phyloP scores from a whole-genome alignment of 2,329 filamentous ascomycete genomes.

The Monilinia fructigena region DNA sequence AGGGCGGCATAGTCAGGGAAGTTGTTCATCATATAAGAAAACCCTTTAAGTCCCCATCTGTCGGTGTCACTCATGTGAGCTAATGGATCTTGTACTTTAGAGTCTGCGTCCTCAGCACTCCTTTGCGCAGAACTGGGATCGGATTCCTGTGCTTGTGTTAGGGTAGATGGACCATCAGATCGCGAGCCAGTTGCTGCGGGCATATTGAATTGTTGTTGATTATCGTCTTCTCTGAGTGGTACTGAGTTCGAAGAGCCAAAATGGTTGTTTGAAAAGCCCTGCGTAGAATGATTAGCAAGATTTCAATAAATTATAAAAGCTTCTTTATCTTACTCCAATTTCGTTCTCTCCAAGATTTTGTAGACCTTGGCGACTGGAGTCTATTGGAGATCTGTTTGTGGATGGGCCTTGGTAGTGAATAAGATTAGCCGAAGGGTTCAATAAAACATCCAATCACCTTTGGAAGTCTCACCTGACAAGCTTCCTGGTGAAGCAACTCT shows the following conservation, averaged over 20 bases:
- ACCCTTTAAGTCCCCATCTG: constrained; percentile 64
- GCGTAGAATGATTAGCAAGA: constrained; percentile 3
- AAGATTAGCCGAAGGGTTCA: constrained; percentile 18
- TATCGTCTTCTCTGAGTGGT: constrained; percentile 30
- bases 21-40: constrained; percentile 59
- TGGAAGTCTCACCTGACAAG: constrained; percentile 33
- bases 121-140: constrained; percentile 30
- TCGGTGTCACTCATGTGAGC: constrained; percentile 61
- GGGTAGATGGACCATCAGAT: constrained; percentile 26
- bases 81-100: constrained; percentile 55
- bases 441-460: constrained; percentile 1
- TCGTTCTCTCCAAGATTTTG: constrained; percentile 32
- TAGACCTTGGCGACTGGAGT: constrained; percentile 32
- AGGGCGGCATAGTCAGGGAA: constrained; percentile 62
- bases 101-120: constrained; percentile 33
- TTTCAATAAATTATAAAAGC: background rate
- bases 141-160: constrained; percentile 30
- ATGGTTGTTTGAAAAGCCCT: constrained; percentile 34
- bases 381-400: constrained; percentile 35
- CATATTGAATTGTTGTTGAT: constrained; percentile 31
- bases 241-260: constrained; percentile 31
- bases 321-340: constrained; percentile 30
- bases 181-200: constrained; percentile 26
- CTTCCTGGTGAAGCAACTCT: constrained; percentile 37
- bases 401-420: constrained; percentile 29